Base-by-base conservation (phyloP, 306 rosid genomes). In the Cucumis sativus region DNA sequence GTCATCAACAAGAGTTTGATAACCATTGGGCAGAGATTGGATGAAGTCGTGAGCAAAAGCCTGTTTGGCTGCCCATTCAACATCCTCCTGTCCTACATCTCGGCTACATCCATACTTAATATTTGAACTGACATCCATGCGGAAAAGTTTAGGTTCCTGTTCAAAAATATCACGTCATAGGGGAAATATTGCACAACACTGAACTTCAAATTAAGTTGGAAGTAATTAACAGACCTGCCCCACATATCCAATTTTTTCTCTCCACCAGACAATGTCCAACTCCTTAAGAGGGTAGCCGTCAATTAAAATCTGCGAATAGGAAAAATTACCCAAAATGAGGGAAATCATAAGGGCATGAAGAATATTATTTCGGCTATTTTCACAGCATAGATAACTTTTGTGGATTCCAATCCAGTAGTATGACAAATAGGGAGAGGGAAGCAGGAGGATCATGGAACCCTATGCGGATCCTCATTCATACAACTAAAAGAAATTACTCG, bases 61-160 rank as follows among this genome's bases (percentile, higher is more conserved):
- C 72, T 92, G 97, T 85, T 88, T 92, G 76, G 98, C 98, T 80
- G 98, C 98, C 96, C 90, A 89, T 87, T 89, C 97, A 79, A 95
- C 65, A 82, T 95, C 96, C 73, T 84, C 90, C 58, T 87, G 97
- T 40, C 76, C 85, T 68, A 87, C 74, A 55, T 89, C 85, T 80
- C 85, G 83, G 1, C 88, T 78, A 83, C 96, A 95, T 81, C 98
- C 98, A 88, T 95, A 95, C 78, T 79, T 85, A 76, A 95, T 95
- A 87, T 95, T 92, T 77, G 98, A 92, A 69, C 91, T 83, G 33
- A 95, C 89, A 82, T 90, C 96, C 95, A 81, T 92, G 51, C 90
- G 89, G 82, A 95, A 95, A 81, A 95, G 97, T 78, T 84, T 90
- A 35, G 98, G 97, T 86, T 95, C 97, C 98, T 95, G 89, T 33